Percentiles rank a stretch among this genome's conserved stretches.
phyloP scores from a whole-genome alignment of 768 basidiomycete genomes.

The Boletus vermiculosoides region DNA sequence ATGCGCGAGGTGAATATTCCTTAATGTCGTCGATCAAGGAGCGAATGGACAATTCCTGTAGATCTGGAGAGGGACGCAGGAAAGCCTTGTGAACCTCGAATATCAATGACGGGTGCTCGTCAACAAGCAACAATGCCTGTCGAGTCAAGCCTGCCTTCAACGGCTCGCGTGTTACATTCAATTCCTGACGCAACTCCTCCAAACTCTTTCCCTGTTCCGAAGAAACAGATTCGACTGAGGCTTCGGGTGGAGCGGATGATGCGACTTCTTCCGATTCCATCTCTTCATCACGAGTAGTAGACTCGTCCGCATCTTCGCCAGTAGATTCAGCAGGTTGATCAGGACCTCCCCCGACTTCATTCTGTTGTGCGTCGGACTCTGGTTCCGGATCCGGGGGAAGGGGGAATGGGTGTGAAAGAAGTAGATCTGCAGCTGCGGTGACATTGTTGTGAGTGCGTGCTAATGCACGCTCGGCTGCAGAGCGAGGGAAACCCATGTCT shows the following conservation, averaged over 20 bases:
- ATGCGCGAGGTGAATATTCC: slow-evolving; percentile 59
- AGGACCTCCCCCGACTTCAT: slow-evolving; percentile 12
- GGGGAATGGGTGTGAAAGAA: slow-evolving; percentile 80
- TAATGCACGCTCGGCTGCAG: slow-evolving; percentile 82
- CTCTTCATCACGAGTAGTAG: slow-evolving; percentile 28
- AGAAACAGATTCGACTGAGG: slow-evolving; percentile 8
- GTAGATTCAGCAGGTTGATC: slow-evolving; percentile 32
- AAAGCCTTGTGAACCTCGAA: slow-evolving; percentile 88
- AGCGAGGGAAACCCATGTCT: slow-evolving; percentile 97
- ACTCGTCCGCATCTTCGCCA: slow-evolving; percentile 25
- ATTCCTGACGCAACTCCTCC: slow-evolving; percentile 63
- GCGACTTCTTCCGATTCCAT: slow-evolving; percentile 24
- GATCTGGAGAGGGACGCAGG: slow-evolving; percentile 55
- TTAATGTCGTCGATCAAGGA: slow-evolving; percentile 78
- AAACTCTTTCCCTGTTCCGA: slow-evolving; percentile 41
- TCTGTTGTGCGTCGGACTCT: slow-evolving; percentile 21
- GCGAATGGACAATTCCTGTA: slow-evolving; percentile 64
- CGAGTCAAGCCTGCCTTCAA: slow-evolving; percentile 63
- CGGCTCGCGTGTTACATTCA: slow-evolving; percentile 65
- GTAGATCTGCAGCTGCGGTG: slow-evolving; percentile 80
- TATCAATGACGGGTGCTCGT: slow-evolving; percentile 82
- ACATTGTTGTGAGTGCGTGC: slow-evolving; percentile 85
- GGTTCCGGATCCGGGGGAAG: slow-evolving; percentile 63
- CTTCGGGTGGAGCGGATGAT: slow-evolving; percentile 18
- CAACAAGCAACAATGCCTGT: slow-evolving; percentile 75